phyloP scores from a whole-genome alignment of 2,329 filamentous ascomycete species.

The Pestalotiopsis sp. region DNA sequence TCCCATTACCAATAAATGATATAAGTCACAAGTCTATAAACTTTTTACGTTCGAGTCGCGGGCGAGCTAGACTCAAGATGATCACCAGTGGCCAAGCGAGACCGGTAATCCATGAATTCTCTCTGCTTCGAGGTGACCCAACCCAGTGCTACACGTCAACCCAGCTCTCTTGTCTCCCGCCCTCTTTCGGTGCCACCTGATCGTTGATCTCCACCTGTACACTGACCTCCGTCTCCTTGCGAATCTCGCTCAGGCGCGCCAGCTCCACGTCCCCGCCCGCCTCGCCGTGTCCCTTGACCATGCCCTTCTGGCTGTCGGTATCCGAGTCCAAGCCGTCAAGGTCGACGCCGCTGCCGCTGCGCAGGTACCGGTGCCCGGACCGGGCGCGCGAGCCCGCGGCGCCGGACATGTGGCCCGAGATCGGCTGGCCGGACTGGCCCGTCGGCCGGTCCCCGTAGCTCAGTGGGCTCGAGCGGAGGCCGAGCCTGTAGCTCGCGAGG shows the following conservation, averaged over 20 bases:
- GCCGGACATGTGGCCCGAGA: background rate
- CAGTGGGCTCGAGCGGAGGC: background rate
- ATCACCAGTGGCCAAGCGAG: too few relatives aligned
- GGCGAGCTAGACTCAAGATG: too few relatives aligned
- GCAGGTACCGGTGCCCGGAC: background rate
- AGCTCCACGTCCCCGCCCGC: background rate
- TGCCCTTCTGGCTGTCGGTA: background rate
- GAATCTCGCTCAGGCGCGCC: background rate
- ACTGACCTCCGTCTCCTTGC: background rate
- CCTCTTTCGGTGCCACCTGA: background rate
- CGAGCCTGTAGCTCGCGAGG: background rate
- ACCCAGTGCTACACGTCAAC: too few relatives aligned
- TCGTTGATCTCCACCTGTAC: background rate
- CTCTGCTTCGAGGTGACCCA: too few relatives aligned
- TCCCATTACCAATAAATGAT: too few relatives aligned
- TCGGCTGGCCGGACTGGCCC: background rate
- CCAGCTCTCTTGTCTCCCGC: background rate
- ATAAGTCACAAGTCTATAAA: too few relatives aligned
- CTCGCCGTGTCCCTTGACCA: background rate
- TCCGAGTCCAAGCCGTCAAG: background rate
- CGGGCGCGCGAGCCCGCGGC: background rate
- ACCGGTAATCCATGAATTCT: too few relatives aligned
- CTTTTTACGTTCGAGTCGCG: too few relatives aligned
- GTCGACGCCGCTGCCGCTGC: background rate
- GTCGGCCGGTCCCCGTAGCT: background rate